Conservation (phyloP, 805 yeast species). For the Pichia rugopelliculosa region DNA sequence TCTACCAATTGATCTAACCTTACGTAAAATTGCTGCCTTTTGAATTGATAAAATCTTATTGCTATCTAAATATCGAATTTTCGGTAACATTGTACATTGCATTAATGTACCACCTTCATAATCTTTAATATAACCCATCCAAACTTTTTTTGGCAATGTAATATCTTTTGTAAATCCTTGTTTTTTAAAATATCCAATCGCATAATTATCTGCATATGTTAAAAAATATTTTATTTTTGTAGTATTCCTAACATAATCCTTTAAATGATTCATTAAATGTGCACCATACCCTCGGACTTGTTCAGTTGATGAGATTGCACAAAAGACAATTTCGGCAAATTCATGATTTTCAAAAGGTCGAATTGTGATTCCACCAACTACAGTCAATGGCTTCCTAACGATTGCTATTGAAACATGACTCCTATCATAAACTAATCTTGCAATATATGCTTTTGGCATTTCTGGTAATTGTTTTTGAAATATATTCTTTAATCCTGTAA, state of each 20-base stretch:
- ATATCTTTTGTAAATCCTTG: constrained; percentile 98
- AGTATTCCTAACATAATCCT: constrained; percentile 88
- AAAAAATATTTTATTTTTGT: constrained; percentile 78
- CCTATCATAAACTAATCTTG: constrained; percentile 88
- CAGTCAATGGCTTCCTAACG: constrained; percentile 85
- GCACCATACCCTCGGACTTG: constrained; percentile 99
- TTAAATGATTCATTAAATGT: constrained; percentile 94
- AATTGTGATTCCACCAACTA: constrained; percentile 96
- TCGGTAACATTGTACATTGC: constrained; percentile 94
- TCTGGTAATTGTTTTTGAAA: constrained; percentile 97
- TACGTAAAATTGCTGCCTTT: constrained; percentile 82
- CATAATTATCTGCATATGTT: constrained; percentile 97
- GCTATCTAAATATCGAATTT: constrained; percentile 80
- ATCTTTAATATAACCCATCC: constrained; percentile 99
- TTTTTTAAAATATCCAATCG: constrained; percentile 96
- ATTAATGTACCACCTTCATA: constrained; percentile 98
- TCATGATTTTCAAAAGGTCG: constrained; percentile 85
- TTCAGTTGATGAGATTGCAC: constrained; percentile 96
- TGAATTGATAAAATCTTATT: constrained; percentile 80
- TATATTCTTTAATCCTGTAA: constrained; percentile 92
- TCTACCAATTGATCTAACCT: constrained; percentile 70
- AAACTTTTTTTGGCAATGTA: constrained; percentile 69
- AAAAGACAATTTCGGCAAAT: constrained; percentile 97
- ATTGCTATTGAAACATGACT: constrained; percentile 95
- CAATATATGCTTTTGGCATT: constrained; percentile 97